Evolutionary conservation across 2,329 filamentous ascomycete genomes (phyloP).

Genomic region (Monascus ruber): DNA sequence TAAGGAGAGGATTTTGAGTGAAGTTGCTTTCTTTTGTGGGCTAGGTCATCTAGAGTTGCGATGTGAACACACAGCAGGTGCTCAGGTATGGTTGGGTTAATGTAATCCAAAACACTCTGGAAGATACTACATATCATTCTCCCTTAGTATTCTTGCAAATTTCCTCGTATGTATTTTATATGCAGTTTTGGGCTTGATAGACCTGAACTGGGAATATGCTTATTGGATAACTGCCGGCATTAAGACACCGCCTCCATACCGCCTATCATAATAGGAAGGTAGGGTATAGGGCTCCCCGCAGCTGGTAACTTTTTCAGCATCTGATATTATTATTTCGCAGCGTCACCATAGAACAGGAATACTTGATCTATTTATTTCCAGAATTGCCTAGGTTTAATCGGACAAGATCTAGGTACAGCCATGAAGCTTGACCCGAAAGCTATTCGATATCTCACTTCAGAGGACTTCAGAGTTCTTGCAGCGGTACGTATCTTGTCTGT

Average conservation of each 20-base stretch:
- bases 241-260: background rate
- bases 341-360: too few relatives aligned
- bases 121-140: constrained; percentile 16
- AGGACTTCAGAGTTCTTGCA: constrained; percentile 92
- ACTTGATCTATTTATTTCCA: too few relatives aligned
- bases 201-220: background rate
- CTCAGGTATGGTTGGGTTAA: constrained; percentile 19
- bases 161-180: constrained; percentile 4
- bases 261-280: constrained; percentile 16
- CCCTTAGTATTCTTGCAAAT: constrained; percentile 7
- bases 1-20: constrained; percentile 8
- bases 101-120: constrained; percentile 24
- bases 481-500: constrained; percentile 51
- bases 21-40: constrained; percentile 7
- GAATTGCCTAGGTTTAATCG: too few relatives aligned
- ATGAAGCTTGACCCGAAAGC: constrained; percentile 96
- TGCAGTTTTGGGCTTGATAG: background rate
- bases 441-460: constrained; percentile 78
- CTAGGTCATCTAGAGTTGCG: constrained; percentile 7
- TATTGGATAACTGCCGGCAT: too few relatives aligned
- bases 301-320: constrained; percentile 18
- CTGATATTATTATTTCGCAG: background rate
- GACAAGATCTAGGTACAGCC: constrained; percentile 7
- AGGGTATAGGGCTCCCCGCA: constrained; percentile 28
- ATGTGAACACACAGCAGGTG: constrained; percentile 6